phyloP scores from a whole-genome alignment of 2,329 filamentous ascomycete species.

The Alternaria arborescens region DNA sequence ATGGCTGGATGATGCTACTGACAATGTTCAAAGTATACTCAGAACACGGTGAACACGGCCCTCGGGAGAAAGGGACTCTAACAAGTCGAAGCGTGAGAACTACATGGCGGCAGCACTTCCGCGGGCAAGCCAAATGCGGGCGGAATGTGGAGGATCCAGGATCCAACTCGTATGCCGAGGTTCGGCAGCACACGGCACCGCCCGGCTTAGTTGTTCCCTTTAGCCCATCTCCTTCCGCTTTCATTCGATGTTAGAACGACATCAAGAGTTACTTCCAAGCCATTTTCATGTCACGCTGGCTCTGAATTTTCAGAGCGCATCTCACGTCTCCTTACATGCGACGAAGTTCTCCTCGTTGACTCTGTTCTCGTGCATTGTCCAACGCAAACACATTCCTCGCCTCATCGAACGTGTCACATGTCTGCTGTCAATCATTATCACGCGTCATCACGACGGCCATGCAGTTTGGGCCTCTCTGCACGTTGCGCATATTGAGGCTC shows the following conservation, averaged over 20 bases:
- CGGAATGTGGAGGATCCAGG: constrained; percentile 37
- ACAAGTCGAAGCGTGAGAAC: constrained; percentile 32
- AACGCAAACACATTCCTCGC: constrained; percentile 13
- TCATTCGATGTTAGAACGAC: background rate
- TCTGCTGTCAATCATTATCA: background rate
- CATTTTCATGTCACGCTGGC: background rate
- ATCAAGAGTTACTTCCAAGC: background rate
- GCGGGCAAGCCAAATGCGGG: constrained; percentile 26
- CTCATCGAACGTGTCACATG: background rate
- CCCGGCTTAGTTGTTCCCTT: constrained; percentile 32
- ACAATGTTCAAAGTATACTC: background rate
- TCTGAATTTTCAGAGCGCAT: background rate
- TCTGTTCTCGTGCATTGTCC: background rate
- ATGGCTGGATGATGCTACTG: constrained; percentile 26
- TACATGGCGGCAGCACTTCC: constrained; percentile 44
- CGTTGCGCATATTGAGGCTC: background rate
- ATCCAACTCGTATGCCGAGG: constrained; percentile 37
- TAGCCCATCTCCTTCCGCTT: background rate
- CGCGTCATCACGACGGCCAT: background rate
- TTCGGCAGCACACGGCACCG: constrained; percentile 30
- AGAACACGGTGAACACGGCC: constrained; percentile 3
- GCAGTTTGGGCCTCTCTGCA: background rate
- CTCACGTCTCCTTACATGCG: background rate
- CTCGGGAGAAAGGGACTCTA: constrained; percentile 26
- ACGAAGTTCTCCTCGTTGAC: background rate